These are phyloP conservation scores for Picea glauca DNA, from an alignment of 75 land plant species.

Conservation along the genomic window DNA sequence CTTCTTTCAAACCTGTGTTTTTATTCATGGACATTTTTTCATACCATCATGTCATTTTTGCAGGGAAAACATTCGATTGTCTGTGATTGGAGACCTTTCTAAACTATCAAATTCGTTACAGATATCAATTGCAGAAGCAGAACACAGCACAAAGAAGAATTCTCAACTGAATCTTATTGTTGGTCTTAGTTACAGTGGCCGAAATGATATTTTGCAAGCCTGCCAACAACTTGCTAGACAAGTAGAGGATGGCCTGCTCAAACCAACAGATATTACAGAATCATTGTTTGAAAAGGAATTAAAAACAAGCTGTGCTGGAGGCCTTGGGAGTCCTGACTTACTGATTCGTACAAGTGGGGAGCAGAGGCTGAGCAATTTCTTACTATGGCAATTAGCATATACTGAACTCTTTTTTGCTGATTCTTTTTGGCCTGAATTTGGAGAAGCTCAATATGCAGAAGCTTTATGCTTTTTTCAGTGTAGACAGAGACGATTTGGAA, in stretches of 20 bases:
- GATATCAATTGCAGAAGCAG: constrained; percentile 26
- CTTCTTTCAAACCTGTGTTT: constrained; percentile 1
- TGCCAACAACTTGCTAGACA: constrained; percentile 44
- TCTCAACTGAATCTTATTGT: constrained; percentile 41
- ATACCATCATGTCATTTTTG: neutral
- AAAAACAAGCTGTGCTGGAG: constrained; percentile 36
- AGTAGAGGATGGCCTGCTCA: constrained; percentile 40
- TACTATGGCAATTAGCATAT: constrained; percentile 83
- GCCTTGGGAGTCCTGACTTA: constrained; percentile 50
- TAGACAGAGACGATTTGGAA: constrained; percentile 63
- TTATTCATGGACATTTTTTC: neutral
- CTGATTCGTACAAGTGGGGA: constrained; percentile 79
- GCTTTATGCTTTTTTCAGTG: constrained; percentile 48
- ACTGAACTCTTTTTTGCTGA: constrained; percentile 57
- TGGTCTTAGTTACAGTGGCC: constrained; percentile 75
- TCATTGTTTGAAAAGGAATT: constrained; percentile 32
- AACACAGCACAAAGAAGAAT: constrained; percentile 43
- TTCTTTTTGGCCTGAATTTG: constrained; percentile 65
- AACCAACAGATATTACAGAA: constrained; percentile 51
- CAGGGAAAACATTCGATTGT: constrained; percentile 65
- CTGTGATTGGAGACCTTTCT: constrained; percentile 59
- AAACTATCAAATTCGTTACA: constrained; percentile 43
- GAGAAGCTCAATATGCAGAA: constrained; percentile 35
- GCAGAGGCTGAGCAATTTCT: constrained; percentile 71
- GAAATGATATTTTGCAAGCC: constrained; percentile 59